Evolutionary conservation across 192 early-diverging fungal species (phyloP).

Genomic region (Podila minutissima): DNA sequence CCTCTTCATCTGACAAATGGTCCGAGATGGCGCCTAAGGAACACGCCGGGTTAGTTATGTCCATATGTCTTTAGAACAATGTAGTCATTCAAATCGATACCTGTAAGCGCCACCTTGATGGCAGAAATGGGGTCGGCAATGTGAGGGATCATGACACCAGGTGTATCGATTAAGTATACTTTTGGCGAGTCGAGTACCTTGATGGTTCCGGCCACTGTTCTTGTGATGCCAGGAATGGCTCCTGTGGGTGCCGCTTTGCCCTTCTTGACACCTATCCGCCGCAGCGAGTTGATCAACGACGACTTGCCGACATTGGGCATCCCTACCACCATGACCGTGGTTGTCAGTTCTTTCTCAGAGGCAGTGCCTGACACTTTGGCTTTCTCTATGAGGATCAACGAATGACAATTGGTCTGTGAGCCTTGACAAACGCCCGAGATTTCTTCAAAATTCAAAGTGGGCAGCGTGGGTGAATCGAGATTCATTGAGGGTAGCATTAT

Average conservation of each 20-base stretch:
- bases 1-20: slow-evolving; percentile 78
- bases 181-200: slow-evolving; percentile 90
- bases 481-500: not conserved
- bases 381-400: slow-evolving; percentile 28
- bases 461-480: too few species aligned
- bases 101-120: slow-evolving; percentile 92
- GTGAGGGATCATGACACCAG: slow-evolving; percentile 92
- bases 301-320: slow-evolving; percentile 99
- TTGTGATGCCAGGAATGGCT: slow-evolving; percentile 88
- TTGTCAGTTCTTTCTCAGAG: slow-evolving; percentile 41
- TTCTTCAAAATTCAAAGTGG: too few species aligned
- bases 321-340: slow-evolving; percentile 86
- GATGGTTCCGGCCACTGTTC: slow-evolving; percentile 71
- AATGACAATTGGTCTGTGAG: too few species aligned
- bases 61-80: not conserved
- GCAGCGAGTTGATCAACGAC: slow-evolving; percentile 88
- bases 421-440: too few species aligned
- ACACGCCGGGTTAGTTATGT: not conserved
- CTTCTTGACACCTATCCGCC: slow-evolving; percentile 78
- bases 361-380: slow-evolving; percentile 43
- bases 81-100: slow-evolving; percentile 19
- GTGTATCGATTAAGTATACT: slow-evolving; percentile 94
- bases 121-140: slow-evolving; percentile 83
- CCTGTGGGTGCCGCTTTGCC: slow-evolving; percentile 89
- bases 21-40: slow-evolving; percentile 79